A percentile compares a stretch with the other conserved stretches of the same genome.
These are phyloP conservation scores for Calocera cornea DNA, from an alignment of 768 basidiomycete genomes.

Conservation along the genomic window DNA sequence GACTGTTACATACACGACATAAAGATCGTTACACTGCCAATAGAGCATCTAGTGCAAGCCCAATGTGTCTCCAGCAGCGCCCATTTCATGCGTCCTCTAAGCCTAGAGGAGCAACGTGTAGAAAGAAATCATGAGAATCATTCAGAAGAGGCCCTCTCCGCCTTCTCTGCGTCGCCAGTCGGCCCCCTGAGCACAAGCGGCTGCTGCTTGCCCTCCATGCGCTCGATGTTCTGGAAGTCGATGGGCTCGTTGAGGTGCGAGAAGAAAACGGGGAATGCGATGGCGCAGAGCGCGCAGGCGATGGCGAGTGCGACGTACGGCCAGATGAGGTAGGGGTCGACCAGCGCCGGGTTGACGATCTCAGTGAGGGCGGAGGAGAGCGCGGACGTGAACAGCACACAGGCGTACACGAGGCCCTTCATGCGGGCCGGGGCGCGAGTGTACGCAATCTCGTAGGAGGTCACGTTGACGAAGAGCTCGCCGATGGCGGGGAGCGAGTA, in stretches of 20 bases:
- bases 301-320: conserved; percentile 17
- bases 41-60: neutral
- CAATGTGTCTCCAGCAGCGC: neutral
- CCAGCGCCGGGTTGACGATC: conserved; percentile 18
- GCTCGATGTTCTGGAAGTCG: conserved; percentile 15
- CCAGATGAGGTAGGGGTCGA: conserved; percentile 25
- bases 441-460: conserved; percentile 24
- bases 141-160: neutral
- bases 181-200: neutral
- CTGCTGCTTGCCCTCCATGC: conserved; percentile 17
- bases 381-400: conserved; percentile 20
- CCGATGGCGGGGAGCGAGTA: conserved; percentile 21
- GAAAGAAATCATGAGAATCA: too few relatives aligned
- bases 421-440: conserved; percentile 22
- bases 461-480: conserved; percentile 24
- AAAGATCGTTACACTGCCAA: neutral
- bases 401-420: conserved; percentile 24
- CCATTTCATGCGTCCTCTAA: too few relatives aligned
- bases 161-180: neutral
- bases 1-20: conserved; percentile 4
- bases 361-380: conserved; percentile 21
- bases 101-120: too few relatives aligned
- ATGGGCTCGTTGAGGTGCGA: conserved; percentile 21
- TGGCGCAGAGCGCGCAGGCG: conserved; percentile 16
- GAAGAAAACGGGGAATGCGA: conserved; percentile 20